Conservation (phyloP, 371 early-diverging fungal species). For the Mortierella polycephala region DNA sequence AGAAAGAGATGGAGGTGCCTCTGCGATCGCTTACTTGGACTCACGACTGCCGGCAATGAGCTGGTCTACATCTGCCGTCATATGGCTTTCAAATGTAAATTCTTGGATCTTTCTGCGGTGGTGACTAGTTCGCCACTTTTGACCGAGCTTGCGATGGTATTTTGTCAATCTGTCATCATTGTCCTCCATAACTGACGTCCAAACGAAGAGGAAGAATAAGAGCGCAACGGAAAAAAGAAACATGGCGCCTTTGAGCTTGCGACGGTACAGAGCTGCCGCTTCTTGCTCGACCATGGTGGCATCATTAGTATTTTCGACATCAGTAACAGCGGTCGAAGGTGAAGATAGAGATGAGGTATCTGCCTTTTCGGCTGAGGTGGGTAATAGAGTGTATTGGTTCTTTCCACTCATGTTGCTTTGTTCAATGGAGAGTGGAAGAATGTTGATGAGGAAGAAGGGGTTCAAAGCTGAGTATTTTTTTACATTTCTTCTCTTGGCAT, state of each 20-base stretch:
- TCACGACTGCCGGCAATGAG: slow-evolving; percentile 43
- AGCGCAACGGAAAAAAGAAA: slow-evolving; percentile 13
- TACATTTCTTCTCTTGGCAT: too few species aligned
- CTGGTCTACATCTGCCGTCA: slow-evolving; percentile 34
- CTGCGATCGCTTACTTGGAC: slow-evolving; percentile 19
- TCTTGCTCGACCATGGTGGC: not conserved
- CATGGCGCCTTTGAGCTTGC: slow-evolving; percentile 1
- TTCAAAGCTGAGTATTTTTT: not conserved
- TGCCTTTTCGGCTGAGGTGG: slow-evolving; percentile 33
- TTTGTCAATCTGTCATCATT: slow-evolving; percentile 4
- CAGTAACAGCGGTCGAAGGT: not conserved
- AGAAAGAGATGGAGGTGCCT: not conserved
- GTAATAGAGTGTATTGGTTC: slow-evolving; percentile 20
- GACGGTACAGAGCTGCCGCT: slow-evolving; percentile 5
- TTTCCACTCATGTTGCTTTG: slow-evolving; percentile 38
- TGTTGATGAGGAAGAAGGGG: not conserved
- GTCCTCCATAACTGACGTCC: not conserved
- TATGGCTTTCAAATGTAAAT: slow-evolving; percentile 35
- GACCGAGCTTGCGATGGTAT: not conserved
- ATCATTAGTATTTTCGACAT: too few species aligned
- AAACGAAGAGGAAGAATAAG: slow-evolving; percentile 15
- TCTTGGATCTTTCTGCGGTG: slow-evolving; percentile 16
- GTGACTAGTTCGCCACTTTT: not conserved
- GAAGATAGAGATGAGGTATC: not conserved
- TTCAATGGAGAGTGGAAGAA: not conserved